Percentiles rank a stretch among this genome's conserved stretches.
Conservation (phyloP, 495 filamentous ascomycete species). For the Immersiella caudata region DNA sequence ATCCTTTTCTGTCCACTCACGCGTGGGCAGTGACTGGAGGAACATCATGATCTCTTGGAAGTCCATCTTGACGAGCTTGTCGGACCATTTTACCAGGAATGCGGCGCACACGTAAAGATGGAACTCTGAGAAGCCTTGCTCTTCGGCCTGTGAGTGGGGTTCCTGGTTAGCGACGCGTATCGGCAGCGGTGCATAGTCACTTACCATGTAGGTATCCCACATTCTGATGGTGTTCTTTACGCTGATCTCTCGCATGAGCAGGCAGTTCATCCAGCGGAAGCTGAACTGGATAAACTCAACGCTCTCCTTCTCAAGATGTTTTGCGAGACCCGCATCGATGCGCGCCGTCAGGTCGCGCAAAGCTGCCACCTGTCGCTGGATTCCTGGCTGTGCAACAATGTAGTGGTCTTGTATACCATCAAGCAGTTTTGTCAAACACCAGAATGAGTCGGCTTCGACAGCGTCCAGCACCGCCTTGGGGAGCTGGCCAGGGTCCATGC, state of each 20-base stretch:
- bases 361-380: slow-evolving; percentile 88
- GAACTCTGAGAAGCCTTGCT: slow-evolving; percentile 96
- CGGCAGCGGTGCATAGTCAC: slow-evolving; percentile 27
- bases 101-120: slow-evolving; percentile 98
- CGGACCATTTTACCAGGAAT: slow-evolving; percentile 98
- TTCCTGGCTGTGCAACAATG: slow-evolving; percentile 94
- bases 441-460: slow-evolving; percentile 96
- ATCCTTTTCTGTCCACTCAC: slow-evolving; percentile 95
- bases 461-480: slow-evolving; percentile 91
- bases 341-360: slow-evolving; percentile 85
- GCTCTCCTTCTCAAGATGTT: slow-evolving; percentile 83
- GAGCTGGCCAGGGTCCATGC: slow-evolving; percentile 95
- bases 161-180: slow-evolving; percentile 7
- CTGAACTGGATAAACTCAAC: slow-evolving; percentile 99
- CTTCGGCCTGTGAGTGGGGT: slow-evolving; percentile 71
- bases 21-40: slow-evolving; percentile 91
- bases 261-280: slow-evolving; percentile 99
- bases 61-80: slow-evolving; percentile 94
- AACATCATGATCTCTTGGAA: slow-evolving; percentile 99
- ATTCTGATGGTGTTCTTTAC: slow-evolving; percentile 95
- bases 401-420: slow-evolving; percentile 99
- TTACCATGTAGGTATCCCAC: slow-evolving; percentile 99
- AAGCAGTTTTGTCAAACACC: slow-evolving; percentile 94
- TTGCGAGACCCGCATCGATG: slow-evolving; percentile 82
- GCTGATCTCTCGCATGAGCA: slow-evolving; percentile 95